A percentile compares a stretch with the other conserved stretches of the same genome.
These are phyloP conservation scores for Candida pseudofarinosa DNA, from an alignment of 805 yeast species.

Conservation along the genomic window DNA sequence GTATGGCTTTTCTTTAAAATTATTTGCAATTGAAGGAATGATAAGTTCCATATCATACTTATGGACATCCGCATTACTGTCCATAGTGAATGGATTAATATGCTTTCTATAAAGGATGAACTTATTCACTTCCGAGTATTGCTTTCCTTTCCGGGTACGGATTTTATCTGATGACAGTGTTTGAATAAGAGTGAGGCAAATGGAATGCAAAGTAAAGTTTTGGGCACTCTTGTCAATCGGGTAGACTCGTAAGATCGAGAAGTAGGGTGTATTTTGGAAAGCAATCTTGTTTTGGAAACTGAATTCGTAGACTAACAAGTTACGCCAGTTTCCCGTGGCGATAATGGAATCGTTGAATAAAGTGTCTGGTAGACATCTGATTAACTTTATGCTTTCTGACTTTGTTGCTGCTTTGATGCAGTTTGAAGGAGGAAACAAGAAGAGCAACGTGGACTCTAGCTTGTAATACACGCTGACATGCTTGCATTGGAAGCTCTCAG, in stretches of 20 bases:
- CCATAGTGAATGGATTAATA: slow-evolving; percentile 2
- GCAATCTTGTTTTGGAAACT: slow-evolving; percentile 12
- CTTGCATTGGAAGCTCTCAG: slow-evolving; percentile 8
- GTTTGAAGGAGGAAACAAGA: not conserved
- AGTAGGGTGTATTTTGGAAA: slow-evolving; percentile 9
- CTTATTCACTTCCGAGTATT: slow-evolving; percentile 6
- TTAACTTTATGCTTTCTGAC: slow-evolving; percentile 2
- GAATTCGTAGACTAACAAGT: slow-evolving; percentile 13
- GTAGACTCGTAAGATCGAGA: slow-evolving; percentile 5
- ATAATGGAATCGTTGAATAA: slow-evolving; percentile 7
- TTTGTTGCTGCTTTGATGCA: slow-evolving; percentile 1
- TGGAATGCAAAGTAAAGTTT: slow-evolving; percentile 6
- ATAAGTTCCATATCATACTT: not conserved
- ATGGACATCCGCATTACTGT: not conserved
- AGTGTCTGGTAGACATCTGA: slow-evolving; percentile 7
- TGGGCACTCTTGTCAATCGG: slow-evolving; percentile 6
- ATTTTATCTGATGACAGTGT: slow-evolving; percentile 5
- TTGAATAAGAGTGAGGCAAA: slow-evolving; percentile 10
- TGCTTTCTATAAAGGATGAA: slow-evolving; percentile 3
- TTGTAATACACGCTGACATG: slow-evolving; percentile 5
- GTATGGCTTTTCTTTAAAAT: not conserved
- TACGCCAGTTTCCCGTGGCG: slow-evolving; percentile 17
- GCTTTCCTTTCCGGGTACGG: not conserved
- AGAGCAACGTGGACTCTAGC: slow-evolving; percentile 4
- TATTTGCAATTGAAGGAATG: slow-evolving; percentile 4